Conservation (phyloP, 257 asterid species). For the Ocimum tenuiflorum region DNA sequence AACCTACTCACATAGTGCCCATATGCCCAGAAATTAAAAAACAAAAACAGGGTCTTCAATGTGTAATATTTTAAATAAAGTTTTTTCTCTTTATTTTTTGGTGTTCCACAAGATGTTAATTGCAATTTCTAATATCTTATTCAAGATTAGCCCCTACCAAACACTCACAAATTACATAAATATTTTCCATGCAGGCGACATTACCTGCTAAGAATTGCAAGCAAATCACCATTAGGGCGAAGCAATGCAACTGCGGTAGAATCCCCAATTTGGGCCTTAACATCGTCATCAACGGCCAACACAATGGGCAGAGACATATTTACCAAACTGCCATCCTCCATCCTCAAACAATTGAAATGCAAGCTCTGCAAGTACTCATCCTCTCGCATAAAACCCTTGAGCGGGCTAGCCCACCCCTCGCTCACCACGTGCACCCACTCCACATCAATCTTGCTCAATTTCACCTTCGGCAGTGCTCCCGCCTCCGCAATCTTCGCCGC, state of each 20-base stretch:
- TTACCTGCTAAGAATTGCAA: constrained; percentile 63
- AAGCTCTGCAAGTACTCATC: constrained; percentile 75
- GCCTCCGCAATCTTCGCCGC: constrained; percentile 40
- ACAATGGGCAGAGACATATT: constrained; percentile 86
- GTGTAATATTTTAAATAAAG: no score
- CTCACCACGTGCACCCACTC: constrained; percentile 91
- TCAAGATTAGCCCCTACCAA: no score
- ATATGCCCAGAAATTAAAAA: neutral
- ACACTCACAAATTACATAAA: neutral
- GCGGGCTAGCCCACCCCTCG: constrained; percentile 90
- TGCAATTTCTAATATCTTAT: no score
- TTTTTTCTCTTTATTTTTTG: no score
- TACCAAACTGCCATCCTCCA: constrained; percentile 54
- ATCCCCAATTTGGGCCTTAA: constrained; percentile 43
- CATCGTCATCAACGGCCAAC: constrained; percentile 59
- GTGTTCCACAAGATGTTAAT: no score
- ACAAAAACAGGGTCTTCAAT: neutral
- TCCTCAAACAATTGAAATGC: constrained; percentile 70
- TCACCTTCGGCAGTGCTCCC: constrained; percentile 47
- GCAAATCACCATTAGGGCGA: constrained; percentile 47
- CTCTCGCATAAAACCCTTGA: constrained; percentile 79
- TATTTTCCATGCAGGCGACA: neutral
- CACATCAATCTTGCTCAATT: constrained; percentile 57
- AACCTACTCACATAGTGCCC: no score
- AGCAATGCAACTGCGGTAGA: constrained; percentile 45